Base-by-base conservation (phyloP, 352 stramenopile genomes). In the Pythium aphanidermatum region DNA sequence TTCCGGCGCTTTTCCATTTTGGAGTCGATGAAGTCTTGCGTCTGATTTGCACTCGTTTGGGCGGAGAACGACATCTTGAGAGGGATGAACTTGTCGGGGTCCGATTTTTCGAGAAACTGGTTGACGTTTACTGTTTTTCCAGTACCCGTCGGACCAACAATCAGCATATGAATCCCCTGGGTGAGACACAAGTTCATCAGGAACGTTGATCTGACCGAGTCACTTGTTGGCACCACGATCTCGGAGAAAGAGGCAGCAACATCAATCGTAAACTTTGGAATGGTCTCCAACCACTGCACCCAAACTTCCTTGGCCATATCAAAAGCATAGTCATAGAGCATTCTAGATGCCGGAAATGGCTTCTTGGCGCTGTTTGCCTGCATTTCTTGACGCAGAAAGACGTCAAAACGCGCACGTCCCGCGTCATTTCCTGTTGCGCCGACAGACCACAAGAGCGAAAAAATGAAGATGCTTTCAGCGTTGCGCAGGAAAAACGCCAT, bases 81-180 rank as follows among this genome's bases (percentile, higher is more conserved):
- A 4, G 92, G 93, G 19, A 97, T 83, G 39, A 86, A 98, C 45
- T 89, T 92, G 41, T 97, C 86, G 0, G 80, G 69, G 33, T 96
- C 67, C 2, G 72, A 83, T 23, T 83, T 83, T 48, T 95, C 83
- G 5, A 98, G 65, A 45, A 96, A 93, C 36, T 94, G 76, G 53
- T 87, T 92, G 28, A 98, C 89, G 46, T 97, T 97, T 24, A 97
- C 83, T 0, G 92, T 98, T 49, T 98, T 98, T 21, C 93, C 93
- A 5, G 93, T 98, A 0, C 93, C 93, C 0, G 93, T 98, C 1
- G 89, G 86, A 3, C 92, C 93, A n/a, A 94, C 85, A 46, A 97
- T 95, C 0, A 98, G 68, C 51, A 97, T 77, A 53, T 97, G 90
- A 11, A 96, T 84, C 13, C 72, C 70, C 44, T 86, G 55, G 2